Conservation (phyloP, 2,329 filamentous ascomycete species). For the Verticillium nonalfalfae region DNA sequence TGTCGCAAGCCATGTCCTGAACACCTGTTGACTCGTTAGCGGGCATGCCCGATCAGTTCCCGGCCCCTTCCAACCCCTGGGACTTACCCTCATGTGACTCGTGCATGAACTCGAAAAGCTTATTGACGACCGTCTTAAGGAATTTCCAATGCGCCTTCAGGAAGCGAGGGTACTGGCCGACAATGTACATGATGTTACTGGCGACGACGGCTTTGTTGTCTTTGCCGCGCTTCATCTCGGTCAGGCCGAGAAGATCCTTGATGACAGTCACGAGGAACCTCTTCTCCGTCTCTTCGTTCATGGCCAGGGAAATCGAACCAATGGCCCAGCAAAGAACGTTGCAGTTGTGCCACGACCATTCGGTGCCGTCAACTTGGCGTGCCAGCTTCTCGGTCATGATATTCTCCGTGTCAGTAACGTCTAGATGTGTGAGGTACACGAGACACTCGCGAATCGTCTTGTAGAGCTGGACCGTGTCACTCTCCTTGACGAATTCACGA, state of each 20-base stretch:
- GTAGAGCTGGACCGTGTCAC: slow-evolving; percentile 97
- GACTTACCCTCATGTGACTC: slow-evolving; percentile 87
- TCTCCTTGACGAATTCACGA: slow-evolving; percentile 98
- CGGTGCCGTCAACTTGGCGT: slow-evolving; percentile 86
- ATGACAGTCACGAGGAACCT: slow-evolving; percentile 97
- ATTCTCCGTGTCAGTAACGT: slow-evolving; percentile 93
- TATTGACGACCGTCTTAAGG: slow-evolving; percentile 98
- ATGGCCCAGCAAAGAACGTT: slow-evolving; percentile 99
- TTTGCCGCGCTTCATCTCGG: slow-evolving; percentile 98
- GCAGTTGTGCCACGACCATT: slow-evolving; percentile 99
- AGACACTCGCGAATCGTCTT: slow-evolving; percentile 97
- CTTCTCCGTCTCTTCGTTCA: slow-evolving; percentile 99
- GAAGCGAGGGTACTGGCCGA: slow-evolving; percentile 96
- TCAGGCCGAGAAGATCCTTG: slow-evolving; percentile 92
- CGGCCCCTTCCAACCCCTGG: background rate
- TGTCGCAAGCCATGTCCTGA: slow-evolving; percentile 99
- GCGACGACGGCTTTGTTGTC: slow-evolving; percentile 99
- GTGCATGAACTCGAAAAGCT: slow-evolving; percentile 99
- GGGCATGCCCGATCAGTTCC: background rate
- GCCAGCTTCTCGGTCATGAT: slow-evolving; percentile 99
- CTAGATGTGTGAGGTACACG: slow-evolving; percentile 94
- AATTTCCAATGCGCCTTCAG: slow-evolving; percentile 99
- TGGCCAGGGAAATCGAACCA: slow-evolving; percentile 94
- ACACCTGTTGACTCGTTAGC: slow-evolving; percentile 53
- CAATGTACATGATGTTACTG: slow-evolving; percentile 99